phyloP scores from a whole-genome alignment of 73 alveolate species.

The Uronychia setigera region DNA sequence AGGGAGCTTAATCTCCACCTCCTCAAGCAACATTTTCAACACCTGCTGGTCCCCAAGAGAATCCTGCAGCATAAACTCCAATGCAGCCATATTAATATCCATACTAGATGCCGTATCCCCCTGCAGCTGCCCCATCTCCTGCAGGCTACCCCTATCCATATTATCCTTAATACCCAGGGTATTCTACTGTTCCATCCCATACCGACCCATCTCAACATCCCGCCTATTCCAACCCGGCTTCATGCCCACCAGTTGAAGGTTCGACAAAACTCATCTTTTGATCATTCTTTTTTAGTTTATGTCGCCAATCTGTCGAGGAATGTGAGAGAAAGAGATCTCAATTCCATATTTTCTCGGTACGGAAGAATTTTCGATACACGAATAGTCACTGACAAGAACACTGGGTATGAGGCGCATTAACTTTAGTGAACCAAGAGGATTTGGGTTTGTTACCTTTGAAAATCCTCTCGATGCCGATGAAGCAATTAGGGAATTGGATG shows the following conservation, averaged over 20 bases:
- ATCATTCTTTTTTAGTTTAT: background rate
- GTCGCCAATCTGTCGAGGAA: background rate
- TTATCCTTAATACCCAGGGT: background rate
- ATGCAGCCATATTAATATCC: background rate
- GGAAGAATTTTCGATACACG: background rate
- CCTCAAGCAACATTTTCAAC: background rate
- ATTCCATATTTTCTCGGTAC: background rate
- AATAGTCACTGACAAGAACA: slow-evolving; percentile 1
- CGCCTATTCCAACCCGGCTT: background rate
- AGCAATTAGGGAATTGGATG: background rate
- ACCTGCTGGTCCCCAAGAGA: slow-evolving; percentile 1
- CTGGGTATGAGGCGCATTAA: background rate
- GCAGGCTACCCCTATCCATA: too few species aligned
- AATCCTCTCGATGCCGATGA: background rate
- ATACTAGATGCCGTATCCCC: background rate
- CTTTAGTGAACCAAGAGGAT: background rate
- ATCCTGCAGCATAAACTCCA: background rate
- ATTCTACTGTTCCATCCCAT: background rate
- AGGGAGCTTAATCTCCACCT: too few species aligned
- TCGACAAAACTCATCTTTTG: background rate
- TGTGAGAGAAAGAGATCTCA: background rate
- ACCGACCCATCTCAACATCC: background rate
- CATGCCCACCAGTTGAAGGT: background rate
- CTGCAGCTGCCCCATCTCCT: too few species aligned
- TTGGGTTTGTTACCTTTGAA: background rate